Percentiles rank a stretch among this genome's conserved stretches.
phyloP scores from a whole-genome alignment of 345 rosid species.

The Balakata baccata region DNA sequence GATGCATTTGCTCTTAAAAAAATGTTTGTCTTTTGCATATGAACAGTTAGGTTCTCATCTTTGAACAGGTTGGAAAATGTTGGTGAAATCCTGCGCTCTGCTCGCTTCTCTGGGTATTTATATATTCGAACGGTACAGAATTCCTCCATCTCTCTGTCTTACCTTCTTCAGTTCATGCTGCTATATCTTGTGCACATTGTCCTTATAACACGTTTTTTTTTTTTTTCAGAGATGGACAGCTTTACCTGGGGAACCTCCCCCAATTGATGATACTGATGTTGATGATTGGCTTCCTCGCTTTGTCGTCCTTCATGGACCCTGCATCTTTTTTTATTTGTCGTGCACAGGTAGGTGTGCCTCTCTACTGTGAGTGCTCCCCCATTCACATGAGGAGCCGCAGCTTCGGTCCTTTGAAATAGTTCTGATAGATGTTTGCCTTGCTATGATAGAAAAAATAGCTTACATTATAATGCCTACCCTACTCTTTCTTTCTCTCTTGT shows the following conservation, averaged over 20 bases:
- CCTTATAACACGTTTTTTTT: slow-evolving; percentile 1
- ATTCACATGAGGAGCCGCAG: neutral
- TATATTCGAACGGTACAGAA: slow-evolving; percentile 65
- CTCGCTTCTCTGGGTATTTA: slow-evolving; percentile 82
- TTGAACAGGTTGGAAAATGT: slow-evolving; percentile 76
- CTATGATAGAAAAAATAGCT: neutral
- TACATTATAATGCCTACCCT: neutral
- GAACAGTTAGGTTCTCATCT: neutral
- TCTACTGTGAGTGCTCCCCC: neutral
- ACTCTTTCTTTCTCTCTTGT: neutral
- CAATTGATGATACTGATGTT: slow-evolving; percentile 82
- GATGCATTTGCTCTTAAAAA: neutral
- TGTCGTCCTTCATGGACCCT: slow-evolving; percentile 82
- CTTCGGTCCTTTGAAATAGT: neutral
- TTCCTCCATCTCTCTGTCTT: slow-evolving; percentile 5
- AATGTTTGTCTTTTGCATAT: neutral
- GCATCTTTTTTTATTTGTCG: slow-evolving; percentile 73
- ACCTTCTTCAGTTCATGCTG: slow-evolving; percentile 19
- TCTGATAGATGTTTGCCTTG: neutral
- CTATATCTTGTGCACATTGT: slow-evolving; percentile 6
- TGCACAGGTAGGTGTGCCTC: slow-evolving; percentile 57
- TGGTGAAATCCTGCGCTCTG: slow-evolving; percentile 85
- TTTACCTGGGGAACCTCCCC: slow-evolving; percentile 91
- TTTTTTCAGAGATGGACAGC: slow-evolving; percentile 81
- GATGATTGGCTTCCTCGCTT: slow-evolving; percentile 99